Evolutionary conservation across 2,329 filamentous ascomycete genomes (phyloP), one percentile per base, ranked within the genome.

Genomic region (Blastomyces parvus): DNA sequence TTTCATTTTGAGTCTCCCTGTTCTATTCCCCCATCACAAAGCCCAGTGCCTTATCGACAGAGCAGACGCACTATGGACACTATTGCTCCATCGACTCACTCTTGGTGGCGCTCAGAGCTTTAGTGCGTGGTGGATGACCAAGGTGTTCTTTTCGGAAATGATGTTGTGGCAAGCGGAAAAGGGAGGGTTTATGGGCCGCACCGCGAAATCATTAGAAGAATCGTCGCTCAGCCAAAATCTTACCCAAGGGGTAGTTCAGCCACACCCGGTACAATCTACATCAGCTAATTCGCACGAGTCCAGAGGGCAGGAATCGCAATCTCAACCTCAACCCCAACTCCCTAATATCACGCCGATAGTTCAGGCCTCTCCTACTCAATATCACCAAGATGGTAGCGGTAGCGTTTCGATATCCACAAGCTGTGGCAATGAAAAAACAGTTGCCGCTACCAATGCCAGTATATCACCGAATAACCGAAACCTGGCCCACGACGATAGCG

Each of bases 81-180:
- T 72, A 59, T 72, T 80, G 30, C 72, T 80, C 56, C 78, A 74
- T 62, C 75, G 78, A 33, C 69, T 80, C 38, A 79, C 78, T 5
- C 68, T 79, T 36, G 74, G 74, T 57, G 78, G 77, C 13, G 78
- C 78, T 7, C 73, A 76, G 57, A 80, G 78, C 64, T 80, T 79
- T 64, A 79, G 78, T 67, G 76, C 77, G 6, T 80, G 78, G 78
- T 80, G 78, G 78, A 89, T 97, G 64, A 91, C 91, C 3, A 96
- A 97, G 74, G 92, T 93, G 64, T 97, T 93, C 82, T 84, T 97
- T 61, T 92, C 97, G 71, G 93, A 97, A 77, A 95, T 96, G 90
- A 86, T 91, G 59, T 83, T 88, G 63, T 97, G 95, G 83, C 81
- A 96, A 68, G 91, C 90, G 0, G 91, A 95, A 70, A 87, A 92